These are phyloP conservation scores for Quercus parvula DNA, from an alignment of 306 rosid species.

Conservation along the genomic window DNA sequence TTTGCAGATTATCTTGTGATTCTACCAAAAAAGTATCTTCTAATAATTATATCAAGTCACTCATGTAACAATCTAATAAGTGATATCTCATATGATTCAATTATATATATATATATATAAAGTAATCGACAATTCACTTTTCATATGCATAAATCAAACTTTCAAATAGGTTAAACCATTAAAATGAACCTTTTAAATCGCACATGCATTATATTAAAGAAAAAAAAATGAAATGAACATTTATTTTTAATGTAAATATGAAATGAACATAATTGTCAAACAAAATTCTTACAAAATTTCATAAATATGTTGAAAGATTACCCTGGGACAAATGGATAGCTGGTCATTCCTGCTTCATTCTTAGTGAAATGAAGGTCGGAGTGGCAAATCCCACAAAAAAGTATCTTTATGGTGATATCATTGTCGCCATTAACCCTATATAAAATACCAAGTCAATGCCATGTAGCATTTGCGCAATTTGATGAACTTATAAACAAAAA, in stretches of 20 bases:
- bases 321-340: neutral
- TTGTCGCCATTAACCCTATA: neutral
- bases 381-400: neutral
- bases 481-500: neutral
- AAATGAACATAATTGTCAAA: neutral
- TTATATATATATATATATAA: too few relatives aligned
- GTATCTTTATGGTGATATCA: neutral
- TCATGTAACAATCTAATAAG: too few relatives aligned
- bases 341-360: neutral
- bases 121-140: too few relatives aligned
- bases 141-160: too few relatives aligned
- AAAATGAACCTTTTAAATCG: too few relatives aligned
- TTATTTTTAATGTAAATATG: neutral
- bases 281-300: neutral
- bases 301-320: neutral
- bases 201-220: too few relatives aligned
- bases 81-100: too few relatives aligned
- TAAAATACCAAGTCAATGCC: neutral
- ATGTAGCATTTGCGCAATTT: neutral
- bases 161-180: too few relatives aligned
- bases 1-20: too few relatives aligned
- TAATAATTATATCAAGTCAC: too few relatives aligned
- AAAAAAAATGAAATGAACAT: too few relatives aligned
- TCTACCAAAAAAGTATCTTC: too few relatives aligned
- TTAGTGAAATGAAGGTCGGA: neutral